A percentile compares a stretch with the other conserved stretches of the same genome.
Conservation (phyloP, 2,329 filamentous ascomycete genomes). For the Paraphoma chrysanthemicola region DNA sequence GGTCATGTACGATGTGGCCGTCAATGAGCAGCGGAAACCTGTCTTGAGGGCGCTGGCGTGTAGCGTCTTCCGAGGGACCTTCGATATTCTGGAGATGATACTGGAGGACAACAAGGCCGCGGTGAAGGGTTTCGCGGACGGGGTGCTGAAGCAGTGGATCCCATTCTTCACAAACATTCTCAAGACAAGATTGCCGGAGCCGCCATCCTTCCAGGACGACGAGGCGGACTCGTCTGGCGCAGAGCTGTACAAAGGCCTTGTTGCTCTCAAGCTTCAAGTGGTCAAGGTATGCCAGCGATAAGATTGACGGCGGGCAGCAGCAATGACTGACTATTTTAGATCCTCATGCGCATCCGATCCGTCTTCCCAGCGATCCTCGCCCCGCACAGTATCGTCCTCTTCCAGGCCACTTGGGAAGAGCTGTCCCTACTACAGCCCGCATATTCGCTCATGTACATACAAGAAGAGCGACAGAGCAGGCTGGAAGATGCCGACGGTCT, state of each 20-base stretch:
- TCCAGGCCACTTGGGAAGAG: constrained; percentile 89
- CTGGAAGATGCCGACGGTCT: constrained; percentile 88
- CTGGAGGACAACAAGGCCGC: constrained; percentile 89
- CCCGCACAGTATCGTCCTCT: constrained; percentile 81
- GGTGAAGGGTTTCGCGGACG: constrained; percentile 88
- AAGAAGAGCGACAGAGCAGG: constrained; percentile 83
- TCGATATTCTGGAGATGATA: constrained; percentile 96
- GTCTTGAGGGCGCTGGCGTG: constrained; percentile 84
- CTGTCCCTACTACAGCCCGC: constrained; percentile 73
- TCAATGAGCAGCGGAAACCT: constrained; percentile 75
- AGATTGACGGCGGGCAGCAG: not conserved
- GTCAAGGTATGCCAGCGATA: constrained; percentile 67
- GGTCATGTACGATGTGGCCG: constrained; percentile 81
- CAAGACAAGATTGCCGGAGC: constrained; percentile 73
- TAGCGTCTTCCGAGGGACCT: constrained; percentile 87
- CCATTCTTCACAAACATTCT: constrained; percentile 85
- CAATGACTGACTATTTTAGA: constrained; percentile 53
- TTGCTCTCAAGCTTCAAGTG: constrained; percentile 91
- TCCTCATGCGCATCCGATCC: constrained; percentile 83
- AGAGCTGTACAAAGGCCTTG: constrained; percentile 77
- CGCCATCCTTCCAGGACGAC: constrained; percentile 64
- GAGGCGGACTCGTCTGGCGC: constrained; percentile 62
- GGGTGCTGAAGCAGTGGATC: constrained; percentile 82
- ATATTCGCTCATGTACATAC: constrained; percentile 85
- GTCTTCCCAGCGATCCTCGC: constrained; percentile 84